Base-by-base conservation (phyloP, 2,329 filamentous ascomycete genomes). In the Colletotrichum tabaci region DNA sequence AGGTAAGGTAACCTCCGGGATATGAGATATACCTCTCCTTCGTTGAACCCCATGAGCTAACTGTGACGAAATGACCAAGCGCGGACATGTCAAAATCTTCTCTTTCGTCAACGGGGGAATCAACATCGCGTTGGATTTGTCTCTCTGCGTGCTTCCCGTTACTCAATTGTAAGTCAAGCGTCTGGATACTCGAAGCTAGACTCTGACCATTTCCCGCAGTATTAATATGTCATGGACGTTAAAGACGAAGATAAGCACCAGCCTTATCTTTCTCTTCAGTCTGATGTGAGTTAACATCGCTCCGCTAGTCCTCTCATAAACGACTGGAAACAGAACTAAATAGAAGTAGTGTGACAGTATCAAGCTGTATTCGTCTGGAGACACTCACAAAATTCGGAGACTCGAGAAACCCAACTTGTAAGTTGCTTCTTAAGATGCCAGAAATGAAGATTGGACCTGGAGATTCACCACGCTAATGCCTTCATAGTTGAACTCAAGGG, bases 261-360 rank as follows among this genome's bases (percentile, higher is more conserved):
- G 55, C 38, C 55, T 58, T 16, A 26, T 58, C 6, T 58, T 58
- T 44, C 55, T 44, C n/a, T 4, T 58, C 8, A 38, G 55, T 18
- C 38, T 58, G 10, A 3, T 58, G 55, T 58, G 26, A 58, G 55
- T 44, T 26, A 1, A 4, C 4, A 21, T n/a, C 12, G 2, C 9
- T 16, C n/a, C 2, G 8, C 8, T 26, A n/a, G 2, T 7, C 4
- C 6, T 4, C 5, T 2, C 2, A 42, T 10, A 5, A 3, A 6
- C 2, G 4, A 5, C 23, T 44, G 16, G 3, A 44, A 6, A 1
- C 15, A 21, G 10, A 6, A 10, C 21, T 13, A 2, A 35, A 26
- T 23, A 7, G 15, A 26, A 18, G 9, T 44, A 58, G 55, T 18
- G 55, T 58, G 13, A 58, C 55, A 16, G 13, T 44, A 38, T 9